Conservation (phyloP, 2,329 filamentous ascomycete genomes). For the Fusarium sp. region DNA sequence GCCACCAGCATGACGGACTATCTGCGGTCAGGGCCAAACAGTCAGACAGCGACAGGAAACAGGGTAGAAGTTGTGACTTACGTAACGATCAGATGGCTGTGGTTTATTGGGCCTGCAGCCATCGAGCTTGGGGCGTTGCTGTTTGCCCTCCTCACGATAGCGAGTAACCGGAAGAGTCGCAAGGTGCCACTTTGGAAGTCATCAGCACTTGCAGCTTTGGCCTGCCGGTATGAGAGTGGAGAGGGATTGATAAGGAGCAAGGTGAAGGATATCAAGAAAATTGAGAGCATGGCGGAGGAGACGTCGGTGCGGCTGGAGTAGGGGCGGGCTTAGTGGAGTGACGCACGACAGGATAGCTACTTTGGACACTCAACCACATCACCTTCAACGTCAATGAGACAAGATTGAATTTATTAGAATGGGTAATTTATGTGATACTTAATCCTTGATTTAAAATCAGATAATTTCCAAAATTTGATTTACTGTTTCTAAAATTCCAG, state of each 20-base stretch:
- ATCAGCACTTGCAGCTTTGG: slow-evolving; percentile 19
- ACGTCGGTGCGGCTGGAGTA: neutral
- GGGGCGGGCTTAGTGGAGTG: neutral
- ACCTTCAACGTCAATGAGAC: neutral
- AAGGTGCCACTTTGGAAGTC: slow-evolving; percentile 29
- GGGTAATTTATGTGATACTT: neutral
- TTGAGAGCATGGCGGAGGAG: neutral
- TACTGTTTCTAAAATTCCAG: neutral
- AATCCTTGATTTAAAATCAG: neutral
- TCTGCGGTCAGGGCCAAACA: slow-evolving; percentile 18
- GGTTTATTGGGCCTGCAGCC: slow-evolving; percentile 4
- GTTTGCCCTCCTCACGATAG: slow-evolving; percentile 19
- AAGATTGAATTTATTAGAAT: neutral
- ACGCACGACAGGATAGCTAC: neutral
- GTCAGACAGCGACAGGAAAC: neutral
- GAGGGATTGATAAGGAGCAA: neutral
- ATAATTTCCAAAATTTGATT: neutral
- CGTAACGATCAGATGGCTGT: slow-evolving; percentile 18
- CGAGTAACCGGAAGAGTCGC: slow-evolving; percentile 4
- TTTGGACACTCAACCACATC: neutral
- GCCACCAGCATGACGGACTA: slow-evolving; percentile 26
- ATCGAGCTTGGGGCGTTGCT: slow-evolving; percentile 6
- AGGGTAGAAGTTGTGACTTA: slow-evolving; percentile 8
- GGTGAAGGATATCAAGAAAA: neutral
- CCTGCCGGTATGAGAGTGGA: neutral